Evolutionary conservation across 2,329 filamentous ascomycete genomes (phyloP).

Genomic region (Gyromitra esculenta): DNA sequence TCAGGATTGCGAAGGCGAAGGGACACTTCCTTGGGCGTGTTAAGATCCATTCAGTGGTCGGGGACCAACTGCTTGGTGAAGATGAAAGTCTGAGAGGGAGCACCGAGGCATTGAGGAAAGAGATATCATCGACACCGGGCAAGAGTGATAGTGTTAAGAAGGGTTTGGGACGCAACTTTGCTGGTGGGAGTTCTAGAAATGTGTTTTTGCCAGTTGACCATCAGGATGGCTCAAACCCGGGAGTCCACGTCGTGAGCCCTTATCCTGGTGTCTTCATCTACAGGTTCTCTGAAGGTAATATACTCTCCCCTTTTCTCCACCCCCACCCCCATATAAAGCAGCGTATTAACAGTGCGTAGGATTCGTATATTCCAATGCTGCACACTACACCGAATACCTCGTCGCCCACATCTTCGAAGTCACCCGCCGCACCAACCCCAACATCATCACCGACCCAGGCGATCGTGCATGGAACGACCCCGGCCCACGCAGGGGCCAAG

Average conservation of each 20-base stretch:
- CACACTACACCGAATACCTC: conserved; percentile 84
- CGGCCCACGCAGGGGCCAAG: conserved; percentile 69
- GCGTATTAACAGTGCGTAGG: conserved; percentile 59
- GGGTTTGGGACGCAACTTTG: conserved; percentile 1
- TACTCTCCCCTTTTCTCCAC: neutral
- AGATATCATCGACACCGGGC: neutral
- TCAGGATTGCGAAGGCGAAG: conserved; percentile 81
- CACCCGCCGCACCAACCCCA: conserved; percentile 79
- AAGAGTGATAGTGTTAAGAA: neutral
- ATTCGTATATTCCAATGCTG: conserved; percentile 95
- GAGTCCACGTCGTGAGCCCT: conserved; percentile 79
- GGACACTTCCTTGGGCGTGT: conserved; percentile 86
- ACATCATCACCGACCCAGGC: conserved; percentile 71
- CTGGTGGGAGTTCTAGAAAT: conserved; percentile 64
- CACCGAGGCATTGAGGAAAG: neutral
- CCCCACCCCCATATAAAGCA: neutral
- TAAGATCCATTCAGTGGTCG: conserved; percentile 83
- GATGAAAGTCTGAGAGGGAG: conserved; percentile 62
- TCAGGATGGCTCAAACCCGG: conserved; percentile 88
- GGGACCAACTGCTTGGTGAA: conserved; percentile 74
- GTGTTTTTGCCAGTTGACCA: conserved; percentile 89
- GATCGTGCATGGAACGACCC: conserved; percentile 97
- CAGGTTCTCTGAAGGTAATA: conserved; percentile 78
- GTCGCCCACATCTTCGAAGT: conserved; percentile 73
- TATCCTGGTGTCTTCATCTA: conserved; percentile 96